Evolutionary conservation across 2,329 filamentous ascomycete species (phyloP), one percentile per base, ranked within the genome.

Genomic region (Dothistroma septosporum): DNA sequence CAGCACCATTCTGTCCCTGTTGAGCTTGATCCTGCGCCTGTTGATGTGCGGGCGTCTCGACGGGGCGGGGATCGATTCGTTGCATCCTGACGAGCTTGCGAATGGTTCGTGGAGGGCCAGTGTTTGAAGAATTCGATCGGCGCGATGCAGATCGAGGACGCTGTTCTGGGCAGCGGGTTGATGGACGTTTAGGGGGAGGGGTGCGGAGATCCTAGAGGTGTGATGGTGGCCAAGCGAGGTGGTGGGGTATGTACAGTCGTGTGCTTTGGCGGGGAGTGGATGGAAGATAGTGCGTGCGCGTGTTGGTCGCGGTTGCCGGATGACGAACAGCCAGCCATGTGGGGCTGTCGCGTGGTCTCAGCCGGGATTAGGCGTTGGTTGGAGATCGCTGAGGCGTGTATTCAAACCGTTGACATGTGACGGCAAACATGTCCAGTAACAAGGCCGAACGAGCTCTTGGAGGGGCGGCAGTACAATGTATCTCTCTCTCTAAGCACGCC

Each of bases 21-120:
- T 57, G 55, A 19, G 49, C 12, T 35, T 57, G 53, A 31, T 33
- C 59, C 41, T 60, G 48, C 47, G 54, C 41, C 41, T 44, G 55
- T 58, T 55, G 58, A 12, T 55, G 52, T n/a, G 58, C 55, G 10
- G 47, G 47, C 33, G 46, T 57, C 35, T 60, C 55, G 48, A 55
- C 66, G 22, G 68, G 65, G 22, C 67, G 68, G 32, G 69, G 68
- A 19, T 70, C 68, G 53, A 70, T 69, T 62, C 69, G 69, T 65
- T 72, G 69, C 69, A 72, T 72, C 41, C 53, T 60, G 58, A 60
- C 58, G 58, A 60, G 58, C 49, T 56, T 55, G 46, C 58, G 58
- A 55, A 60, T 60, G 24, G 28, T 57, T 14, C 11, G 49, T 35
- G 12, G 4, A 14, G 11, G 7, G 31, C 49, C 49, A 53, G 31